Percentiles rank a stretch among this genome's conserved stretches.
Evolutionary conservation across 225 moss, liverwort and hornwort genomes (phyloP).

Genomic region (Climacium dendroides): DNA sequence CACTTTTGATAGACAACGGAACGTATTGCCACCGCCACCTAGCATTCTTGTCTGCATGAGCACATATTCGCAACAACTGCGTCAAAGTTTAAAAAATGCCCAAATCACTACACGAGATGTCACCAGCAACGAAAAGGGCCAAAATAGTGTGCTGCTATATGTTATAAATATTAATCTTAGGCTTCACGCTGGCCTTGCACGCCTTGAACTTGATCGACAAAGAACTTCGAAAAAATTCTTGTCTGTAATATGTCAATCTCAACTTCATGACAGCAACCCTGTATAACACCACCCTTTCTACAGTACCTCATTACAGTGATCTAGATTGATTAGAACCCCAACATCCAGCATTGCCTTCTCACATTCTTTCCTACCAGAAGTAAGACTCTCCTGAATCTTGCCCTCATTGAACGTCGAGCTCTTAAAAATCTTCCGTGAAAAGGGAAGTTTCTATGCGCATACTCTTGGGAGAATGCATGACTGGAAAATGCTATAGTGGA

Average conservation of each 20-base stretch:
- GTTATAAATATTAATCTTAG: not conserved
- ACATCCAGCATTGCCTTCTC: not conserved
- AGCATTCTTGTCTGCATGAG: constrained; percentile 63
- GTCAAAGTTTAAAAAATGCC: not conserved
- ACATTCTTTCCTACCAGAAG: not conserved
- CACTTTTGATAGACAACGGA: constrained; percentile 62
- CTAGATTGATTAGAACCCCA: not conserved
- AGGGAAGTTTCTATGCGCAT: not conserved
- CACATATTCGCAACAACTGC: not conserved
- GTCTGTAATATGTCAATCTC: not conserved
- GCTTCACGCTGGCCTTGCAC: not conserved
- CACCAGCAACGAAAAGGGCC: not conserved
- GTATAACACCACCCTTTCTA: not conserved
- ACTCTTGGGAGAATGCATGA: not conserved
- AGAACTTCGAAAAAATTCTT: not conserved
- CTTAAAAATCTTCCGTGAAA: not conserved
- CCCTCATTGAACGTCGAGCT: not conserved
- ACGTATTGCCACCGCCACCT: constrained; percentile 93
- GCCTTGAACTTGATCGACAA: not conserved
- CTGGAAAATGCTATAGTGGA: not conserved
- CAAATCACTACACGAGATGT: not conserved
- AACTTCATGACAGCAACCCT: not conserved
- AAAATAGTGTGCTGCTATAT: not conserved
- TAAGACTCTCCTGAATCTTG: not conserved
- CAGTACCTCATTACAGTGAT: not conserved